Conservation (phyloP, 306 rosid species). For the Prunus fruticosa region DNA sequence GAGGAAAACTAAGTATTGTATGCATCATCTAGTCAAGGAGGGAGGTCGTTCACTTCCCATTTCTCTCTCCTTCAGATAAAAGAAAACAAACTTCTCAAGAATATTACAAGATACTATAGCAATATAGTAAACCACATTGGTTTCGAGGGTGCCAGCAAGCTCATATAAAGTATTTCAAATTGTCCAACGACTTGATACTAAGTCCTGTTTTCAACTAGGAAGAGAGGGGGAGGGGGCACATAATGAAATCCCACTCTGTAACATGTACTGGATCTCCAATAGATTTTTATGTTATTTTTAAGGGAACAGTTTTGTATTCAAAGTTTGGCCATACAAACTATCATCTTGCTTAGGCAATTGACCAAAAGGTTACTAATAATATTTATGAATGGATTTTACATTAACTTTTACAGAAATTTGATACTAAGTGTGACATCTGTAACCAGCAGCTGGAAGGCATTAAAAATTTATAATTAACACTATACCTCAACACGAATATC, state of each 20-base stretch:
- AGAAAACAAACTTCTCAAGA: not conserved
- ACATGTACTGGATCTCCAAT: not conserved
- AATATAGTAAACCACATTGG: not conserved
- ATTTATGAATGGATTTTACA: not conserved
- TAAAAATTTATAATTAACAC: constrained; percentile 4
- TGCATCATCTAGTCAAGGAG: not conserved
- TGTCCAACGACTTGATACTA: not conserved
- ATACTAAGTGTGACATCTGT: not conserved
- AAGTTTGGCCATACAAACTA: not conserved
- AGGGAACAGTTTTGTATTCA: not conserved
- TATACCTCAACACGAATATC: constrained; percentile 99
- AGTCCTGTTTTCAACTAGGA: not conserved
- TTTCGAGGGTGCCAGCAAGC: not conserved
- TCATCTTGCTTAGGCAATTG: not conserved
- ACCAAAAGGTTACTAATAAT: not conserved
- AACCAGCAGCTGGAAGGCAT: not conserved
- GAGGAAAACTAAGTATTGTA: not conserved
- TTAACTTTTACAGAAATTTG: not conserved
- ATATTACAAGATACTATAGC: not conserved
- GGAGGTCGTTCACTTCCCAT: not conserved
- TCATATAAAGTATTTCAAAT: not conserved
- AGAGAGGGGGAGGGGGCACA: too few relatives aligned
- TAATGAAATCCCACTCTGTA: not conserved
- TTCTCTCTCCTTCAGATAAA: not conserved
- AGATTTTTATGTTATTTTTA: not conserved